These are phyloP conservation scores for Xylariomycetidae sp. DNA, from an alignment of 2,329 filamentous ascomycete genomes.

Conservation along the genomic window DNA sequence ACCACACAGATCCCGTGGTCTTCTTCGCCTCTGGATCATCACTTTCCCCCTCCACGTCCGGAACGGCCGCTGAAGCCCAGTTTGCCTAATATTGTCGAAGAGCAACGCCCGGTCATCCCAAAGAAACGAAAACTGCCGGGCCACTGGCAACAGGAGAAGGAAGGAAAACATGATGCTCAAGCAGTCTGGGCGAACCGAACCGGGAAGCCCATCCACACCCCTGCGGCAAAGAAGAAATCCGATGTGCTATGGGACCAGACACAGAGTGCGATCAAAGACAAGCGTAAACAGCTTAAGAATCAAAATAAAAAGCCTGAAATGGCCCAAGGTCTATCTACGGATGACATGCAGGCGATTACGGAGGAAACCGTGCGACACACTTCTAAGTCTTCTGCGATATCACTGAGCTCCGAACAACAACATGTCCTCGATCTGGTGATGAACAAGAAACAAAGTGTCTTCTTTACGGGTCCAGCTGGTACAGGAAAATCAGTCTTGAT, in stretches of 20 bases:
- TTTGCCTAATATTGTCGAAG: constrained; percentile 27
- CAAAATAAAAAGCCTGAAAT: constrained; percentile 47
- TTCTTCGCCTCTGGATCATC: constrained; percentile 53
- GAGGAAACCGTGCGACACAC: constrained; percentile 24
- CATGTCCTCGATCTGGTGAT: constrained; percentile 80
- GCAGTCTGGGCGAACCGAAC: constrained; percentile 15
- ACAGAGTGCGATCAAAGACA: constrained; percentile 69
- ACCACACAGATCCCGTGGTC: constrained; percentile 62
- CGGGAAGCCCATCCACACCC: constrained; percentile 27
- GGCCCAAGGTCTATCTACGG: constrained; percentile 35
- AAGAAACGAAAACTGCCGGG: constrained; percentile 68
- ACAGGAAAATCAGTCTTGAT: constrained; percentile 97
- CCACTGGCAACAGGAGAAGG: constrained; percentile 23
- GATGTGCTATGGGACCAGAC: constrained; percentile 65
- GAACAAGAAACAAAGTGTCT: constrained; percentile 78
- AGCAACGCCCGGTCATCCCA: constrained; percentile 28
- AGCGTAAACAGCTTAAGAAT: constrained; percentile 69
- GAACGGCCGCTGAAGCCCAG: constrained; percentile 37
- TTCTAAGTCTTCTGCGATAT: constrained; percentile 50
- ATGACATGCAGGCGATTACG: constrained; percentile 41
- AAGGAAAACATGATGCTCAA: constrained; percentile 12
- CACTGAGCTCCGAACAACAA: constrained; percentile 80
- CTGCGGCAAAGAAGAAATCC: constrained; percentile 29
- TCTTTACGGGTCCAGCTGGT: constrained; percentile 95
- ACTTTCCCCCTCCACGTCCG: constrained; percentile 29